These are phyloP conservation scores for Rubia yunnanensis DNA, from an alignment of 257 asterid species.

Conservation along the genomic window DNA sequence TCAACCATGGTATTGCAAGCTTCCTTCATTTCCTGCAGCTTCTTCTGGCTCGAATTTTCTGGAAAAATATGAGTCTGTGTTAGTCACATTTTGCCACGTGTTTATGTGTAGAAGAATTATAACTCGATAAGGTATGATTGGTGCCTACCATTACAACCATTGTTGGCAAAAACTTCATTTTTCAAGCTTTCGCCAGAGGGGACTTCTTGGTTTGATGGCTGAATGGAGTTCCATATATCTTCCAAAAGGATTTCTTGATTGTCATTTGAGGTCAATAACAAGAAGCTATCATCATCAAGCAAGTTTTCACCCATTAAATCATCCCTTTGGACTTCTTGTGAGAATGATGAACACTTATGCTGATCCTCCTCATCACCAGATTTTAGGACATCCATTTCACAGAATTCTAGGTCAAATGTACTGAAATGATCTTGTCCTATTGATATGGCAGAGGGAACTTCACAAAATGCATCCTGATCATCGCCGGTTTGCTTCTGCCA, in stretches of 20 bases:
- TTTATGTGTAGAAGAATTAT: no score
- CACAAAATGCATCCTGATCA: slow-evolving; percentile 4
- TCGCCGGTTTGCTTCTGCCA: neutral
- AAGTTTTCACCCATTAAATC: slow-evolving; percentile 9
- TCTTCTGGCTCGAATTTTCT: slow-evolving; percentile 9
- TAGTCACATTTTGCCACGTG: no score
- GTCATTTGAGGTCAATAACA: slow-evolving; percentile 15
- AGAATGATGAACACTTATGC: slow-evolving; percentile 7
- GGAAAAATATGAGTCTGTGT: neutral
- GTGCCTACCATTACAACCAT: neutral
- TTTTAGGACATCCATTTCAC: slow-evolving; percentile 14
- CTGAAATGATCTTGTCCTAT: slow-evolving; percentile 20
- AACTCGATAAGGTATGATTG: neutral
- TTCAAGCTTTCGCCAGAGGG: neutral
- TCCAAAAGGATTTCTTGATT: slow-evolving; percentile 7
- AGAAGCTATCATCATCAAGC: slow-evolving; percentile 12
- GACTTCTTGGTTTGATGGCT: neutral
- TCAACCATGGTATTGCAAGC: slow-evolving; percentile 12
- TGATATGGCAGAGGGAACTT: slow-evolving; percentile 5
- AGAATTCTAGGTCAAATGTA: slow-evolving; percentile 12
- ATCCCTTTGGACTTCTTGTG: slow-evolving; percentile 10
- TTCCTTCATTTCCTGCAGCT: slow-evolving; percentile 14
- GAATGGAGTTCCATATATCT: neutral
- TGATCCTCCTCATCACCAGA: slow-evolving; percentile 10
- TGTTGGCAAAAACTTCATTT: neutral